Conservation (phyloP, 2,329 filamentous ascomycete genomes). For the Penicillium sp. region DNA sequence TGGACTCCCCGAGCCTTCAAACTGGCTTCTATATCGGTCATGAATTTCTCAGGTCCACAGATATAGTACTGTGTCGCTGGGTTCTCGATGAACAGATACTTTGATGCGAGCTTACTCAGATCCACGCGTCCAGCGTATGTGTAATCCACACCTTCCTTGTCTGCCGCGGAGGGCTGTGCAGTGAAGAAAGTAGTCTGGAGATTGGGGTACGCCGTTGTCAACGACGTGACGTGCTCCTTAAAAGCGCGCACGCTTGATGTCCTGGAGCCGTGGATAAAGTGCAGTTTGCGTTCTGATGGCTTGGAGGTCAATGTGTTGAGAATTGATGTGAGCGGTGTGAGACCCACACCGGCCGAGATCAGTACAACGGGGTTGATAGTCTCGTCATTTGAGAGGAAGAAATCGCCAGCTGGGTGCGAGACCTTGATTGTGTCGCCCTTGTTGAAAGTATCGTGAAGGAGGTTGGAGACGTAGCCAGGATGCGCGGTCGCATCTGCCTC, state of each 20-base stretch:
- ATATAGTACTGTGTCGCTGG: slow-evolving; percentile 65
- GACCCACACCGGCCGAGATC: slow-evolving; percentile 62
- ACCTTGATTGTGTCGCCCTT: slow-evolving; percentile 65
- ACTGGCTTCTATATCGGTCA: slow-evolving; percentile 59
- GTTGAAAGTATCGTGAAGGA: slow-evolving; percentile 63
- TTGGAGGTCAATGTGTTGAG: slow-evolving; percentile 53
- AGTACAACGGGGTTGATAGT: slow-evolving; percentile 55
- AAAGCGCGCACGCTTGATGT: slow-evolving; percentile 53
- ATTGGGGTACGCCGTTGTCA: slow-evolving; percentile 47
- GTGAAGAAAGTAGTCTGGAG: slow-evolving; percentile 61
- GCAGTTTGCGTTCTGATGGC: slow-evolving; percentile 52
- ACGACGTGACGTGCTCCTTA: slow-evolving; percentile 51
- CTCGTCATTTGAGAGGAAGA: slow-evolving; percentile 51
- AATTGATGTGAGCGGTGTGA: slow-evolving; percentile 63
- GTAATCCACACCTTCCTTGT: slow-evolving; percentile 59
- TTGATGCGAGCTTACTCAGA: slow-evolving; percentile 55
- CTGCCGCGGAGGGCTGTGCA: slow-evolving; percentile 48
- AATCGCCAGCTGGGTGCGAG: slow-evolving; percentile 66
- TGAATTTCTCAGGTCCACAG: slow-evolving; percentile 71
- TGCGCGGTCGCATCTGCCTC: slow-evolving; percentile 51
- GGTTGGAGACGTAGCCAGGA: slow-evolving; percentile 68
- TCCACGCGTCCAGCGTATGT: slow-evolving; percentile 60
- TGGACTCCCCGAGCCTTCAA: slow-evolving; percentile 60
- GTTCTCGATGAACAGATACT: slow-evolving; percentile 59
- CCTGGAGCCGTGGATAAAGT: slow-evolving; percentile 62